These are phyloP conservation scores for Xylaria arbuscula DNA, from an alignment of 2,329 filamentous ascomycete genomes.

Conservation along the genomic window DNA sequence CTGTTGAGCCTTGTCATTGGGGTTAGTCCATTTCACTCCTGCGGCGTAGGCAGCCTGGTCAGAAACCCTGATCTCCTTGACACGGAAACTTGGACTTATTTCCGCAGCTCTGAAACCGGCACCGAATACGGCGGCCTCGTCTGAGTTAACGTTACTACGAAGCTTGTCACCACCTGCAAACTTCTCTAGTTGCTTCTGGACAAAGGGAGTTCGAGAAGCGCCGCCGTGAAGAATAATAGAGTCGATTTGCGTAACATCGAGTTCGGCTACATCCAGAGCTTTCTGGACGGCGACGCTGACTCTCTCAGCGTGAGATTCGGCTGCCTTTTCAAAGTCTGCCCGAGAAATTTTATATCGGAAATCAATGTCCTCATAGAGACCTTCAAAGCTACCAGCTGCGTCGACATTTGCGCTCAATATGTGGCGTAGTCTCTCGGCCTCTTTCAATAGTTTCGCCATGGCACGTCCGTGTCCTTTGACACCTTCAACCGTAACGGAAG, in stretches of 20 bases:
- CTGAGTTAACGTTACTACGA: slow-evolving; percentile 93
- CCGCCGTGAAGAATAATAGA: slow-evolving; percentile 95
- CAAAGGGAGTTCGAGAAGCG: slow-evolving; percentile 89
- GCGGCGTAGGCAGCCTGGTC: slow-evolving; percentile 81
- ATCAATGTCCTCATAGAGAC: slow-evolving; percentile 89
- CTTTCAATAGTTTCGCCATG: slow-evolving; percentile 90
- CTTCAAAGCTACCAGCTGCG: slow-evolving; percentile 83
- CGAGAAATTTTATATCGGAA: slow-evolving; percentile 92
- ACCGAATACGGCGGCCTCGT: slow-evolving; percentile 95
- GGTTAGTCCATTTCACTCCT: slow-evolving; percentile 77
- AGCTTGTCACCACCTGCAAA: slow-evolving; percentile 81
- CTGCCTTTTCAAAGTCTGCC: slow-evolving; percentile 82
- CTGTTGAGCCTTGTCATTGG: slow-evolving; percentile 75
- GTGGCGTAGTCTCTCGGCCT: slow-evolving; percentile 87
- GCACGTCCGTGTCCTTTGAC: slow-evolving; percentile 83
- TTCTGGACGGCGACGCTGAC: slow-evolving; percentile 76
- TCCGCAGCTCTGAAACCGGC: slow-evolving; percentile 94
- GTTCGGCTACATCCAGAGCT: slow-evolving; percentile 77
- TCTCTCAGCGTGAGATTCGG: slow-evolving; percentile 73
- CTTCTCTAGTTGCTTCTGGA: slow-evolving; percentile 87
- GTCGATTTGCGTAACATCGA: slow-evolving; percentile 81
- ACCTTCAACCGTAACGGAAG: slow-evolving; percentile 68
- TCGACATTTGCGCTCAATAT: slow-evolving; percentile 93
- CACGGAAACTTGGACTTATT: slow-evolving; percentile 93
- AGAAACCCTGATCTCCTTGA: slow-evolving; percentile 92